Evolutionary conservation across 2,329 filamentous ascomycete genomes (phyloP), one percentile per base, ranked within the genome.

Genomic region (Tricladium varicosporioides): DNA sequence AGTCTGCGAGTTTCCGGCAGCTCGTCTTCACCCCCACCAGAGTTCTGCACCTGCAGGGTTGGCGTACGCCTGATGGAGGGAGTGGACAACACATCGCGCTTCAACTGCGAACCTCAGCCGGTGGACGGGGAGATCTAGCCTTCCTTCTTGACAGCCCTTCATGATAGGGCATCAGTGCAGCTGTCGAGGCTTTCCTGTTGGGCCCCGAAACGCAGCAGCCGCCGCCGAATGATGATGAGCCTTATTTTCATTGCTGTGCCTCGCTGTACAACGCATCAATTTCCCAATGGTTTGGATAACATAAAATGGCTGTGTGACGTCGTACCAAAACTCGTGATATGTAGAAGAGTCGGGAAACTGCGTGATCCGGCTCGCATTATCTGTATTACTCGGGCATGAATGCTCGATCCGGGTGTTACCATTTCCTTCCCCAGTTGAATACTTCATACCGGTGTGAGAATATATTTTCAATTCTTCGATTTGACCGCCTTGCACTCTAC

Each of bases 221-320:
- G 65, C 65, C 54, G 50, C 60, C 60, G 53, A 62, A 64, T 60
- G 48, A 60, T 52, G 54, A 52, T 47, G 61, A 68, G 65, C 63
- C 67, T 67, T 63, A 69, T 60, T 64, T 60, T 51, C 31, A 27
- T 22, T 10, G 32, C 40, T 22, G 15, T 54, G 53, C 62, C 55
- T 63, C 56, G 61, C 55, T 76, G 78, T 74, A 80, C 78, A 81
- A 76, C 78, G 72, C 78, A 80, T 74, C 71, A 71, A 53, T 69
- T 68, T 71, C 65, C 72, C 73, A 61, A 51, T 46, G 51, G 53
- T 54, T 57, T 63, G 60, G 53, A 60, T 63, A 60, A 57, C 56
- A 58, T 53, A 53, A 53, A 46, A 54, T 60, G 47, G 52, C 42
- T 58, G 42, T 57, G 58, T 66, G 61, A 63, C 60, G 64, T 67